phyloP scores from a whole-genome alignment of 805 yeast genomes.

The Lipomyces kockii region DNA sequence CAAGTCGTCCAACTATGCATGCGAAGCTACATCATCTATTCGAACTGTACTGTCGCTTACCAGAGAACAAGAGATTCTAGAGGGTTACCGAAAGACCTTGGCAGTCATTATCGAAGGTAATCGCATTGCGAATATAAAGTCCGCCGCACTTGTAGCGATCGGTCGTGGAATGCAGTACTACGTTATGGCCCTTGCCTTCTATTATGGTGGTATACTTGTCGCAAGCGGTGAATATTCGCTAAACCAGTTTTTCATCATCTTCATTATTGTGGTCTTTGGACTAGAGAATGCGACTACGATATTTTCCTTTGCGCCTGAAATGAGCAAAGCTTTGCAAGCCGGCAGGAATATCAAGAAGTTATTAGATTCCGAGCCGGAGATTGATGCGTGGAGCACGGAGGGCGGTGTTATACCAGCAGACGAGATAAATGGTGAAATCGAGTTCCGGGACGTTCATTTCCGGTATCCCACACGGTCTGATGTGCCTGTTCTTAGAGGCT shows the following conservation, averaged over 20 bases:
- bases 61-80: slow-evolving; percentile 48
- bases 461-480: slow-evolving; percentile 44
- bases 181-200: slow-evolving; percentile 51
- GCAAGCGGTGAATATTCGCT: slow-evolving; percentile 43
- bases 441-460: slow-evolving; percentile 49
- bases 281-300: slow-evolving; percentile 52
- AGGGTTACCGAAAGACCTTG: slow-evolving; percentile 39
- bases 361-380: slow-evolving; percentile 45
- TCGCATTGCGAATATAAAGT: slow-evolving; percentile 26
- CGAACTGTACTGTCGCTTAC: slow-evolving; percentile 51
- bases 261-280: slow-evolving; percentile 49
- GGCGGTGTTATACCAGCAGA: slow-evolving; percentile 42
- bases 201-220: slow-evolving; percentile 51
- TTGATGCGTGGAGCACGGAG: slow-evolving; percentile 44
- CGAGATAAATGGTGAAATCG: slow-evolving; percentile 56
- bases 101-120: slow-evolving; percentile 11
- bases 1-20: slow-evolving; percentile 50
- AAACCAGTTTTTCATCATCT: slow-evolving; percentile 49
- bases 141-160: slow-evolving; percentile 47
- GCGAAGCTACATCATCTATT: slow-evolving; percentile 50
- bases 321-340: slow-evolving; percentile 52
- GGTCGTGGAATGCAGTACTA: slow-evolving; percentile 50
- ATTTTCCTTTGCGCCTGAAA: slow-evolving; percentile 52
- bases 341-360: slow-evolving; percentile 46
- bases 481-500: slow-evolving; percentile 41